phyloP scores from a whole-genome alignment of 2,329 filamentous ascomycete species.

The Xylaria sp. region DNA sequence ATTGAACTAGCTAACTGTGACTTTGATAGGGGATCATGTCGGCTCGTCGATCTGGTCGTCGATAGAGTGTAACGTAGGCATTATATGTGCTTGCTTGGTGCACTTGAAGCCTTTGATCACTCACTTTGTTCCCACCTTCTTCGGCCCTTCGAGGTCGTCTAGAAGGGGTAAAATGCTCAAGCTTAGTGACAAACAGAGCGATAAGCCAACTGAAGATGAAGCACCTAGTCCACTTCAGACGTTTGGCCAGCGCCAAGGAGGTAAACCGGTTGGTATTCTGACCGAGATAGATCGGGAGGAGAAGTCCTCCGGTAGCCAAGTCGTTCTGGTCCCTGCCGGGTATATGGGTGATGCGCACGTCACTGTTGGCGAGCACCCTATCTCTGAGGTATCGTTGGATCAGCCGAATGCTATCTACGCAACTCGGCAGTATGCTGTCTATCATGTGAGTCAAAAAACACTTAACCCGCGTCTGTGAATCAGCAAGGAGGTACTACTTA shows the following conservation, averaged over 20 bases:
- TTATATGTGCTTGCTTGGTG: constrained; percentile 22
- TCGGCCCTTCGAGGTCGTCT: not conserved
- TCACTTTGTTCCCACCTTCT: constrained; percentile 39
- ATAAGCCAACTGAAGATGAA: constrained; percentile 8
- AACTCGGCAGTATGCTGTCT: constrained; percentile 16
- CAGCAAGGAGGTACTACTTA: too few species aligned
- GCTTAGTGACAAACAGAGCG: constrained; percentile 22
- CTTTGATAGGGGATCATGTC: constrained; percentile 18
- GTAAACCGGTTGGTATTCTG: constrained; percentile 13
- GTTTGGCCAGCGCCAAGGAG: constrained; percentile 10
- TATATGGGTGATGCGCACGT: constrained; percentile 12
- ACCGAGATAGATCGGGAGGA: constrained; percentile 23
- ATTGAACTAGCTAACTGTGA: not conserved
- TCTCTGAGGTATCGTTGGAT: too few species aligned
- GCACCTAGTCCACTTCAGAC: constrained; percentile 22
- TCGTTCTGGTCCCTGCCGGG: not conserved
- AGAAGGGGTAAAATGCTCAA: constrained; percentile 5
- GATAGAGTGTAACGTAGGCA: constrained; percentile 23
- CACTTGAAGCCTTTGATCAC: constrained; percentile 19
- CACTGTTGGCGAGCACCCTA: not conserved
- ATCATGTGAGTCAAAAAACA: constrained; percentile 1
- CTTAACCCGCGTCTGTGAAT: not conserved
- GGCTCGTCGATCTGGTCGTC: constrained; percentile 22
- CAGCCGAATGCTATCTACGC: constrained; percentile 19
- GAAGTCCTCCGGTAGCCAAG: not conserved